phyloP scores from a whole-genome alignment of 2,329 filamentous ascomycete species.

The Clonostachys byssicola region DNA sequence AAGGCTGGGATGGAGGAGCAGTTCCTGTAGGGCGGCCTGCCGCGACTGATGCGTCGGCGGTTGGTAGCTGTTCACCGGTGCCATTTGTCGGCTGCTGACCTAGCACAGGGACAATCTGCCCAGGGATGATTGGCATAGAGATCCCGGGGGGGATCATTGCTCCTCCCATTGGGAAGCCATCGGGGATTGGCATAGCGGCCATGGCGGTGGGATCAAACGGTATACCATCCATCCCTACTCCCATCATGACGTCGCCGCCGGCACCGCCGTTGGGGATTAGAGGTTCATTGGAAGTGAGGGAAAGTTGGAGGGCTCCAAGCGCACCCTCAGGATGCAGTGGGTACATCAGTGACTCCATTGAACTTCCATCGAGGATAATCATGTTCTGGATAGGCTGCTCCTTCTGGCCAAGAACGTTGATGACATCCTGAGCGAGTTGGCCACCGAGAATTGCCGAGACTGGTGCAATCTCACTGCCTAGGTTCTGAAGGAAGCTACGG shows the following conservation, averaged over 20 bases:
- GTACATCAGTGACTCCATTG: conserved; percentile 74
- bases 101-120: background rate
- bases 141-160: too few species aligned
- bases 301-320: conserved; percentile 45
- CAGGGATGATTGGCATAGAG: background rate
- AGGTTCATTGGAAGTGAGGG: conserved; percentile 10
- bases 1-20: too few species aligned
- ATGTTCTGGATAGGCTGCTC: conserved; percentile 97
- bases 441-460: conserved; percentile 88
- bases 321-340: conserved; percentile 68
- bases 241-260: conserved; percentile 10
- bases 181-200: conserved; percentile 10
- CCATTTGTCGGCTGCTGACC: background rate
- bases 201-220: conserved; percentile 13
- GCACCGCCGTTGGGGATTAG: conserved; percentile 12
- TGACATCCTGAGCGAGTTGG: conserved; percentile 90
- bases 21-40: too few species aligned
- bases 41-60: too few species aligned
- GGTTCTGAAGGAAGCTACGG: conserved; percentile 79
- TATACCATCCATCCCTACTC: conserved; percentile 11
- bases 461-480: conserved; percentile 79
- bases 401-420: conserved; percentile 86
- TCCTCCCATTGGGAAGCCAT: background rate
- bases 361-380: conserved; percentile 84
- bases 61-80: too few species aligned